Conservation (phyloP, 345 rosid genomes). For the Eucalyptus erythrocorys region DNA sequence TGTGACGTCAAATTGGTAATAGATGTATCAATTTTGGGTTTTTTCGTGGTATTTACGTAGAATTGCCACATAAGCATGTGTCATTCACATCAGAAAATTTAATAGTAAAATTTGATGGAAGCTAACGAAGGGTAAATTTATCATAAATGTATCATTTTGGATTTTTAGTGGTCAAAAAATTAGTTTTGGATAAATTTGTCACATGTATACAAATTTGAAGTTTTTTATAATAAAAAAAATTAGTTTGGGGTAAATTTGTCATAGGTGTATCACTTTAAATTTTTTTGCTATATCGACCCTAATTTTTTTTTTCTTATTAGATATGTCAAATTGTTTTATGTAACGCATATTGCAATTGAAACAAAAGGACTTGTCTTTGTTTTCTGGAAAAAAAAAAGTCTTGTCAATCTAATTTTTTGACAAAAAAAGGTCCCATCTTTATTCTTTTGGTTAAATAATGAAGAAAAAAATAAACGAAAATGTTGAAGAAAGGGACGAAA, state of each 20-base stretch:
- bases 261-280: fast-evolving
- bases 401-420: not conserved
- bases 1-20: fast-evolving
- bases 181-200: too few species aligned
- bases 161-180: too few species aligned
- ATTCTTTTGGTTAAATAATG: not conserved
- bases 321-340: not conserved
- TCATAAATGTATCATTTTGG: too few species aligned
- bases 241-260: fast-evolving
- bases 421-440: not conserved
- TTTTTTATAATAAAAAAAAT: too few species aligned
- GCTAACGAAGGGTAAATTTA: fast-evolving
- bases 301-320: not conserved
- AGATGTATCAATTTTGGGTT: too few species aligned
- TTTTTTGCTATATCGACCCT: fast-evolving
- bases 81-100: too few species aligned
- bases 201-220: fast-evolving
- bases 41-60: fast-evolving
- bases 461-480: not conserved
- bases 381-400: not conserved
- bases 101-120: too few species aligned
- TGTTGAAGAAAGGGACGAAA: not conserved
- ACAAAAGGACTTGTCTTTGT: not conserved
- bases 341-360: not conserved
- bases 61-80: too few species aligned